phyloP scores from a whole-genome alignment of 108 stramenopile genomes.

The Chaetoceros muelleri region DNA sequence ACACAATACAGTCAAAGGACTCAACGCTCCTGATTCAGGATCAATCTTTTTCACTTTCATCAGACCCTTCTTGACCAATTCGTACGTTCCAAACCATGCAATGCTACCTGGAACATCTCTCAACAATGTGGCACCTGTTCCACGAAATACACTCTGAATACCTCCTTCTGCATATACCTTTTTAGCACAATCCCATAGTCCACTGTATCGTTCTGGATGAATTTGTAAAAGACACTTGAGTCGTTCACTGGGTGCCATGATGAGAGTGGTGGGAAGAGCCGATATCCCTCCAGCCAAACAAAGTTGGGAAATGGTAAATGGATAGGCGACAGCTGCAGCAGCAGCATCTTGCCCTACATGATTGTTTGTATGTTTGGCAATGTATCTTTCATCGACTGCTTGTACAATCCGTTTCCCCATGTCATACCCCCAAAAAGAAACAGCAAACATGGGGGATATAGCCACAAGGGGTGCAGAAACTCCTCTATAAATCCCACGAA shows the following conservation, averaged over 20 bases:
- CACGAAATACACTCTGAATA: conserved; percentile 54
- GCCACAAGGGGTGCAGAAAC: conserved; percentile 73
- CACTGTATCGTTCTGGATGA: conserved; percentile 43
- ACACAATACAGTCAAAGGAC: conserved; percentile 51
- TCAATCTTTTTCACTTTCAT: conserved; percentile 57
- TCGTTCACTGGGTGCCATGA: conserved; percentile 79
- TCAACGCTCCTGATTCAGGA: conserved; percentile 41
- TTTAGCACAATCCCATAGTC: conserved; percentile 62
- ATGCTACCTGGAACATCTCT: conserved; percentile 73
- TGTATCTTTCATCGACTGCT: neutral
- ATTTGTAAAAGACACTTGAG: conserved; percentile 83
- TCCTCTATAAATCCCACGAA: conserved; percentile 72
- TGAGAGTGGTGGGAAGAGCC: conserved; percentile 56
- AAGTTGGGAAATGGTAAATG: conserved; percentile 29
- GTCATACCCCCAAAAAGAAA: conserved; percentile 86
- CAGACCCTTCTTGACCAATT: conserved; percentile 46
- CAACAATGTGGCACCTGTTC: conserved; percentile 59
- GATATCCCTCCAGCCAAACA: conserved; percentile 67
- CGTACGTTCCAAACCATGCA: conserved; percentile 81
- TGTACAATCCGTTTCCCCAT: conserved; percentile 45
- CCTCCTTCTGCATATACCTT: conserved; percentile 55
- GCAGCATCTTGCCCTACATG: too few relatives aligned
- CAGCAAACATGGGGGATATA: conserved; percentile 70
- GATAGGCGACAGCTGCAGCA: too few relatives aligned
- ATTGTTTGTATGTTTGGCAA: too few relatives aligned